Conservation (phyloP, 352 stramenopile species). For the Phytophthora lateralis region DNA sequence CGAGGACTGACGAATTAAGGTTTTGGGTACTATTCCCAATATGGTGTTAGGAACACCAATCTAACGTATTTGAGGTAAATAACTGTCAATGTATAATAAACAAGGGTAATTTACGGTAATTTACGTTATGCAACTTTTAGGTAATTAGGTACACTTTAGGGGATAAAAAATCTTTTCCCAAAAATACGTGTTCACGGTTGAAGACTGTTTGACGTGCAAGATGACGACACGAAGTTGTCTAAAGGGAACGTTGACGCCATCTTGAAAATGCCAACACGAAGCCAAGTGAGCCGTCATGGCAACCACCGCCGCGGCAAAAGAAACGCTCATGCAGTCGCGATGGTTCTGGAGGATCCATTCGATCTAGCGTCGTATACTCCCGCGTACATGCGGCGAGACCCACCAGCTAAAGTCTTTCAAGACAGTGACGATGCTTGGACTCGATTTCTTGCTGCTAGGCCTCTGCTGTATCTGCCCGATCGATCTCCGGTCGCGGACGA, state of each 20-base stretch:
- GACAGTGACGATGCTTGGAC: conserved; percentile 38
- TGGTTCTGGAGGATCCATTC: conserved; percentile 23
- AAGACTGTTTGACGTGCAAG: not conserved
- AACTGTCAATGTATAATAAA: too few species aligned
- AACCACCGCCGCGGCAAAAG: not conserved
- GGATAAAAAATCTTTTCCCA: too few species aligned
- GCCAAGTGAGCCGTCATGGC: not conserved
- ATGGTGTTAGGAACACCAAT: too few species aligned
- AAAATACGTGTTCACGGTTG: not conserved
- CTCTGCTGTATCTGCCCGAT: conserved; percentile 58
- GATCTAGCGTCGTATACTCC: conserved; percentile 50
- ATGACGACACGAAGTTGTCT: not conserved
- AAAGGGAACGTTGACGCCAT: not conserved
- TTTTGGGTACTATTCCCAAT: too few species aligned
- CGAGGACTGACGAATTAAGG: too few species aligned
- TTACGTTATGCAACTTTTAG: too few species aligned
- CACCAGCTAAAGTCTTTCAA: conserved; percentile 16
- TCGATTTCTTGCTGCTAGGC: conserved; percentile 33
- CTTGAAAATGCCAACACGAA: conserved; percentile 1
- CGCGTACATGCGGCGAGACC: conserved; percentile 34
- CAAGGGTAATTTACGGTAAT: too few species aligned
- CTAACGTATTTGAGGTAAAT: too few species aligned
- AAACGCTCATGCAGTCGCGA: not conserved
- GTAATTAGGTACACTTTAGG: too few species aligned
- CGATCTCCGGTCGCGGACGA: conserved; percentile 46